Percentiles rank a stretch among this genome's conserved stretches.
Evolutionary conservation across 805 yeast genomes (phyloP).

Genomic region (Lipomyces japonicus): DNA sequence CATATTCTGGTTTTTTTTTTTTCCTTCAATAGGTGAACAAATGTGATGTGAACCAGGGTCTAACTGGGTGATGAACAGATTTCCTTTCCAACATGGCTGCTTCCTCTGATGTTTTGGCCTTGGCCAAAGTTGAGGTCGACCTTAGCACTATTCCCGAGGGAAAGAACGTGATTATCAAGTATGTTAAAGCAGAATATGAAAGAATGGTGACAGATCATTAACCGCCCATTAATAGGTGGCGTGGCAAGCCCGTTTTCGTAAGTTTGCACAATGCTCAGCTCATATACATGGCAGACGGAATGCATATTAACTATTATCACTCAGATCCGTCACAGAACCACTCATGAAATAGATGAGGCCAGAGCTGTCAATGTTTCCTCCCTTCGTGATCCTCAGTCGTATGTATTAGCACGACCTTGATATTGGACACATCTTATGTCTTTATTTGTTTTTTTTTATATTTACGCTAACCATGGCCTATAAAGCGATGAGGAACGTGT

Average conservation of each 20-base stretch:
- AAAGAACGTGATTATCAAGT: constrained; percentile 91
- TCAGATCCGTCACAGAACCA: constrained; percentile 91
- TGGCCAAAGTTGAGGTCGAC: constrained; percentile 99
- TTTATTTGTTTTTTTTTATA: not conserved
- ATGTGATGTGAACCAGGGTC: no score
- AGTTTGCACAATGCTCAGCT: not conserved
- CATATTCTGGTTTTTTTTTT: no score
- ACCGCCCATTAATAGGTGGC: constrained; percentile 60
- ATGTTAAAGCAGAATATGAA: not conserved
- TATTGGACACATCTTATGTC: not conserved
- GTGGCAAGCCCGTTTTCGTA: constrained; percentile 95
- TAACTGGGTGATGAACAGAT: no score
- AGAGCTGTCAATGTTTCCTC: constrained; percentile 68
- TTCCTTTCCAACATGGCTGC: constrained; percentile 94
- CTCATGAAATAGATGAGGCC: constrained; percentile 91
- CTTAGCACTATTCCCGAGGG: constrained; percentile 92
- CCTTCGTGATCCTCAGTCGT: constrained; percentile 85
- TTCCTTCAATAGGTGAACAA: no score
- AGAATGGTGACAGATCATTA: not conserved
- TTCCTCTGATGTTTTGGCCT: constrained; percentile 96
- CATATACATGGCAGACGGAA: not conserved
- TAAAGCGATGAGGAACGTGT: constrained; percentile 81
- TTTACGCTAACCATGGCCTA: not conserved
- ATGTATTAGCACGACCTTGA: not conserved
- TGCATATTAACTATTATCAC: not conserved